Evolutionary conservation across 2,329 filamentous ascomycete genomes (phyloP), one percentile per base, ranked within the genome.

Genomic region (Penicillium sp.): DNA sequence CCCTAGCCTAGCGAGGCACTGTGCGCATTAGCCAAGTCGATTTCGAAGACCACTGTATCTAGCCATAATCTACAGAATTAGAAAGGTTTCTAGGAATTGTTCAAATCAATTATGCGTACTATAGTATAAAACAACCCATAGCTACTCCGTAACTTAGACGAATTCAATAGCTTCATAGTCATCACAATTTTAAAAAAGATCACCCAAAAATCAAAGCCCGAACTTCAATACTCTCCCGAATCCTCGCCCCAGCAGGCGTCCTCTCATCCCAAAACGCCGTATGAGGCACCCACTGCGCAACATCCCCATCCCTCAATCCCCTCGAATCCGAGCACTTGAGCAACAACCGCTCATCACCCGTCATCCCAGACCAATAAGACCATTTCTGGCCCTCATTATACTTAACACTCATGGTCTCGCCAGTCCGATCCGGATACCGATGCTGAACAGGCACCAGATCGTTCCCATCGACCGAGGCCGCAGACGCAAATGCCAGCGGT

Each of bases 171-270:
- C 29, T 31, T 31, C 14, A 31, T 6, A 31, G 4, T 4, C 14
- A 31, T 31, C 29, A 31, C 29, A 14, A 14, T 14, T 14, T 31
- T 15, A 31, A 14, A 31, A 6, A 15, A 14, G 1, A 15, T 31
- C 29, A 31, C 29, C 88, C 89, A 80, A 96, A 96, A 0, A 96
- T 89, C 72, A 96, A 78, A 33, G 89, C 86, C 64, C 92, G 82
- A 15, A 96, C 89, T 74, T 97, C 92, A 69, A 97, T 96, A 70
- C 91, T 96, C 79, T 96, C 89, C 61, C 92, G 82, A 0, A 83
- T 83, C 60, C 86, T 85, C 4, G 89, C 90, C 44, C 87, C 88
- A 18, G 80, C 75, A 2, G 85, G 83, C 1, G 89, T 90, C 56
- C 87, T 78, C 2, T 89, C 87, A 70, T 96, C 89, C 37, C 81